phyloP scores from a whole-genome alignment of 2,329 filamentous ascomycete species.

The Pseudocercospora fijiensis region DNA sequence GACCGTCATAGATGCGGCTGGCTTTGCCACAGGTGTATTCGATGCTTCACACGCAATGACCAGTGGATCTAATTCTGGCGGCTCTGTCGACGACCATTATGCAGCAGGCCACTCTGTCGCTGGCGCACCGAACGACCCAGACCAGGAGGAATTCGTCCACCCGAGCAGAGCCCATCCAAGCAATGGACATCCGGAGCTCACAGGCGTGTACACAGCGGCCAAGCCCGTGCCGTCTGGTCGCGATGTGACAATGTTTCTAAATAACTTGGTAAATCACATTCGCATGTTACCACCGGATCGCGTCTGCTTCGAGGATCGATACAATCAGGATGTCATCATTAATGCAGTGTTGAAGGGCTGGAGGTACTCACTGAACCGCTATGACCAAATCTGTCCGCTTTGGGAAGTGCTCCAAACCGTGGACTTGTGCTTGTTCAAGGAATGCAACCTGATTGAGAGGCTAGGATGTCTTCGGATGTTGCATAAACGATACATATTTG shows the following conservation, averaged over 20 bases:
- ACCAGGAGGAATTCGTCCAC: neutral
- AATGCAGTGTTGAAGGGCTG: slow-evolving; percentile 27
- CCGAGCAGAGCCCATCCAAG: neutral
- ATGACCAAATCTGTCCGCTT: slow-evolving; percentile 26
- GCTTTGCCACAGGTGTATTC: neutral
- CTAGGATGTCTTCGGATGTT: slow-evolving; percentile 27
- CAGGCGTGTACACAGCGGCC: slow-evolving; percentile 18
- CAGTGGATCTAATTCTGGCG: slow-evolving; percentile 3
- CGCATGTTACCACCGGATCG: slow-evolving; percentile 21
- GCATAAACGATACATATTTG: slow-evolving; percentile 27
- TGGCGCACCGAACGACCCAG: slow-evolving; percentile 1
- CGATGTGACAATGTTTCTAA: slow-evolving; percentile 26
- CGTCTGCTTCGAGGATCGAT: slow-evolving; percentile 27
- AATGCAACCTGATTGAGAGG: slow-evolving; percentile 27
- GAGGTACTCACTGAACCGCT: slow-evolving; percentile 22
- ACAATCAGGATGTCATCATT: slow-evolving; percentile 27
- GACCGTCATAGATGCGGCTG: neutral
- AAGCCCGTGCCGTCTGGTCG: slow-evolving; percentile 19
- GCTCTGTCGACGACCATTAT: neutral
- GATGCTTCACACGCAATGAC: neutral
- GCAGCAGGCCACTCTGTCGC: neutral
- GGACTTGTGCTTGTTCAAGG: slow-evolving; percentile 27
- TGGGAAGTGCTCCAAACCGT: slow-evolving; percentile 27
- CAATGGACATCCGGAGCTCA: slow-evolving; percentile 17
- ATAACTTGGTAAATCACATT: slow-evolving; percentile 28